These are phyloP conservation scores for Globisporangium alternatum DNA, from an alignment of 352 stramenopile genomes.

Conservation along the genomic window DNA sequence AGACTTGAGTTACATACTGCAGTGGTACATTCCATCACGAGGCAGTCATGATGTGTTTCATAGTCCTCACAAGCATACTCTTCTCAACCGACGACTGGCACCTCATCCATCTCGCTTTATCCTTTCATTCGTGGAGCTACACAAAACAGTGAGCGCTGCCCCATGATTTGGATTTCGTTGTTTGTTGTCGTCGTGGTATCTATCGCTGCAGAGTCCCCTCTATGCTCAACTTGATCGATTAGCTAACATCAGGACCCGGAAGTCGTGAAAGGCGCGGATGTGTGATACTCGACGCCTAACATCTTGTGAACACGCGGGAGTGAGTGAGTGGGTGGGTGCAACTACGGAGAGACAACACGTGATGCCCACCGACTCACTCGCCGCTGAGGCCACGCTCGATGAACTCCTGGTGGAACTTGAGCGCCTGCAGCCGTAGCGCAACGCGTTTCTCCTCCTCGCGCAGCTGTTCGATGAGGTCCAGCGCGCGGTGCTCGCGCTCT, in stretches of 20 bases:
- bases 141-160: too few species aligned
- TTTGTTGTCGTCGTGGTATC: not conserved
- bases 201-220: not conserved
- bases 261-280: not conserved
- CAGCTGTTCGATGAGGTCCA: conserved; percentile 38
- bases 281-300: not conserved
- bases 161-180: too few species aligned
- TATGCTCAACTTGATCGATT: not conserved
- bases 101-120: too few species aligned
- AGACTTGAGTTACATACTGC: too few species aligned
- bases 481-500: conserved; percentile 36
- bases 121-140: too few species aligned
- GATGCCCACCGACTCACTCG: not conserved
- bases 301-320: not conserved
- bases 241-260: not conserved
- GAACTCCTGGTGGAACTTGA: conserved; percentile 51
- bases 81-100: too few species aligned
- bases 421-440: conserved; percentile 45
- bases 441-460: conserved; percentile 58
- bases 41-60: too few species aligned
- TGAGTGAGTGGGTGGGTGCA: not conserved
- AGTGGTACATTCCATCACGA: too few species aligned
- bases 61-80: too few species aligned
- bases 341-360: not conserved
- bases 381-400: conserved; percentile 25